Percentiles rank a stretch among this genome's conserved stretches.
Evolutionary conservation across 2,329 filamentous ascomycete genomes (phyloP).

Genomic region (Cordyceps farinosa): DNA sequence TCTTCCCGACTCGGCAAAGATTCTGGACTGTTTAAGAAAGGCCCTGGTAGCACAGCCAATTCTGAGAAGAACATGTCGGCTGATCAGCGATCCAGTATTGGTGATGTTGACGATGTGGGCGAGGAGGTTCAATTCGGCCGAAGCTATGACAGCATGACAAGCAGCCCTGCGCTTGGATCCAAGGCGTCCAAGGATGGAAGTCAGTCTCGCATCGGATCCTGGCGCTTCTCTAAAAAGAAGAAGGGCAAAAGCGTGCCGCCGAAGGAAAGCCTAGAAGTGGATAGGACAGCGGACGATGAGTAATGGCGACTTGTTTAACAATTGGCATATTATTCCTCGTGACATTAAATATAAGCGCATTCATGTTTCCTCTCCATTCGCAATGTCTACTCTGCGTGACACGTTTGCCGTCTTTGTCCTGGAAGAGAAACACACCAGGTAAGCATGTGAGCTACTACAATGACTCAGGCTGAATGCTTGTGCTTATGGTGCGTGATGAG

Average conservation of each 20-base stretch:
- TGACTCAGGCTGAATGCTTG: too few relatives aligned
- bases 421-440: too few relatives aligned
- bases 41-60: constrained; percentile 52
- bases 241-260: constrained; percentile 47
- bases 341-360: neutral
- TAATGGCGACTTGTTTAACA: neutral
- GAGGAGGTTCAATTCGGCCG: constrained; percentile 46
- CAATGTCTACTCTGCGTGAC: neutral
- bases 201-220: constrained; percentile 48
- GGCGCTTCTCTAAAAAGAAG: constrained; percentile 59
- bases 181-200: constrained; percentile 44
- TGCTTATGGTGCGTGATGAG: too few relatives aligned
- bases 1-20: constrained; percentile 55
- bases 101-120: constrained; percentile 50
- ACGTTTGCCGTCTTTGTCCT: too few relatives aligned
- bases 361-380: neutral
- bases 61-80: constrained; percentile 55
- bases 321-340: neutral
- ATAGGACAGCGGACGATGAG: constrained; percentile 36
- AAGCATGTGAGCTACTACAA: too few relatives aligned
- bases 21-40: constrained; percentile 56
- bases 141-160: constrained; percentile 54
- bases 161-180: constrained; percentile 54
- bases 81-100: constrained; percentile 55
- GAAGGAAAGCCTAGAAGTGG: constrained; percentile 52